These are phyloP conservation scores for Pleodorina starrii DNA, from an alignment of 139 green algal genomes.

Conservation along the genomic window DNA sequence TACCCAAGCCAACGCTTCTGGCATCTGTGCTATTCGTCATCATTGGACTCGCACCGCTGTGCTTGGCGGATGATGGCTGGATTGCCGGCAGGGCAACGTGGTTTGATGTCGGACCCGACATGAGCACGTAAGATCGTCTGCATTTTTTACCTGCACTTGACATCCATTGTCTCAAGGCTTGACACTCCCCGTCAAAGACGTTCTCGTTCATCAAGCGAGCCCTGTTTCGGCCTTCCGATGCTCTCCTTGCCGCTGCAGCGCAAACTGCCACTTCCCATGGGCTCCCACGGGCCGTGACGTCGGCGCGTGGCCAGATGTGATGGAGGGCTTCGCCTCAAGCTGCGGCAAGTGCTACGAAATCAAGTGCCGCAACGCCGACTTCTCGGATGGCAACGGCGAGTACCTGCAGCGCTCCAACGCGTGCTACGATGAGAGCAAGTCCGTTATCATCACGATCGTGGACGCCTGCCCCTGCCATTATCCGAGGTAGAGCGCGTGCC, in stretches of 20 bases:
- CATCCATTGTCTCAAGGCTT: neutral
- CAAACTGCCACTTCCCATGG: slow-evolving; percentile 27
- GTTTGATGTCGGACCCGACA: slow-evolving; percentile 39
- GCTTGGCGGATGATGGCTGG: slow-evolving; percentile 20
- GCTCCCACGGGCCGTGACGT: slow-evolving; percentile 20
- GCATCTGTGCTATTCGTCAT: neutral
- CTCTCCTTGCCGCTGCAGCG: neutral
- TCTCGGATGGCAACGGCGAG: slow-evolving; percentile 49
- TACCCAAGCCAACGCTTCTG: too few species aligned
- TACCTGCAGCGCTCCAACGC: slow-evolving; percentile 2
- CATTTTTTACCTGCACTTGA: neutral
- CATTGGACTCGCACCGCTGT: neutral
- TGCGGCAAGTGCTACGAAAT: slow-evolving; percentile 48
- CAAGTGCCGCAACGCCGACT: slow-evolving; percentile 30
- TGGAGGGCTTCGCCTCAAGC: slow-evolving; percentile 1
- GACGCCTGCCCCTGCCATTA: slow-evolving; percentile 54
- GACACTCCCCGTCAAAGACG: too few species aligned
- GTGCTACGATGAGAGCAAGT: slow-evolving; percentile 34
- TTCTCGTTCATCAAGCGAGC: too few species aligned
- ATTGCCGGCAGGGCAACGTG: neutral
- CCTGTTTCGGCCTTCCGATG: neutral
- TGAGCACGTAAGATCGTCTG: slow-evolving; percentile 30
- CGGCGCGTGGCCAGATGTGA: slow-evolving; percentile 7
- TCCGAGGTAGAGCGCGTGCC: neutral
- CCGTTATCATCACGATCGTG: slow-evolving; percentile 45